Evolutionary conservation across 176 grass and related monocot species (phyloP), one percentile per base, ranked within the genome.

Genomic region (Eragrostis nindensis): DNA sequence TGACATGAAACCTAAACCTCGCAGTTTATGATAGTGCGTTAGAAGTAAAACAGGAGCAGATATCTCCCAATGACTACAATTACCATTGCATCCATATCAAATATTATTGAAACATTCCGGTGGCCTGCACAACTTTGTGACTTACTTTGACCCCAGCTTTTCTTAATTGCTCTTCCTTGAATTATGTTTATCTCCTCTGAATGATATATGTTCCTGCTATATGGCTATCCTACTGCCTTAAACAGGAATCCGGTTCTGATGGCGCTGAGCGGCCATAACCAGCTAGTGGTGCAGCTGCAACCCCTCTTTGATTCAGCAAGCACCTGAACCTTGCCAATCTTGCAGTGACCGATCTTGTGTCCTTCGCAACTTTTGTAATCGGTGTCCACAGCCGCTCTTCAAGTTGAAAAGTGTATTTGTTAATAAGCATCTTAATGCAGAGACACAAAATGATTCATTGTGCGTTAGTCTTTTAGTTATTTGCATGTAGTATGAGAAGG

Each of bases 251-350:
- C 48, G 94, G 94, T 6, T 84, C 94, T 46, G 70, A 25, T 4
- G 91, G 91, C 11, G 82, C 82, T 19, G 71, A 78, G 19, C 91
- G 81, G 25, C 94, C 91, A 73, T 60, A 73, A 62, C 89, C 91
- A 75, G 76, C 67, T 29, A 91, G 53, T 0, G 94, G 94, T 71
- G 91, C 82, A 71, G 94, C 94, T 66, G 89, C 89, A 85, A 97
- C 84, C 42, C 94, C 91, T 89, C 91, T 91, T 26, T 84, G 84
- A 78, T 94, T 97, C 50, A 97, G 91, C 71, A 94, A 79, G 53
- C 94, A 97, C 84, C 94, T 94, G 87, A 97, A 97, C 61, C 44
- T 82, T 63, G 91, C 75, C 80, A 94, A 62, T 87, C 94, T 94
- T 86, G 77, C 9, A 40, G 75, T 81, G 2, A 91, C 91, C 7